Conservation (phyloP, 441 rosid genomes). For the Viola pubescens region DNA sequence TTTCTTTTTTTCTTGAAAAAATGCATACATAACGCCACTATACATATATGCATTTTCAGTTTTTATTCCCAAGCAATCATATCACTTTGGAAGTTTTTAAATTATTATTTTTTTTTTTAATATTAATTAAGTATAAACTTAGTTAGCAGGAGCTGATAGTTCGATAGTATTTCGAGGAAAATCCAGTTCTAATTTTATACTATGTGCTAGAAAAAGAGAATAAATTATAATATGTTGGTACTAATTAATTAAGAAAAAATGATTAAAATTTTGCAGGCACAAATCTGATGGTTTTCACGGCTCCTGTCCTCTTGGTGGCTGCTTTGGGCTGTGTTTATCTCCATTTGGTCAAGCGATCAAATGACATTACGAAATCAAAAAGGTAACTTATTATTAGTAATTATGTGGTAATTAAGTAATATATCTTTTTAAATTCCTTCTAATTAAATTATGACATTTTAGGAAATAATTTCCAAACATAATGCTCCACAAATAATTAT, state of each 20-base stretch:
- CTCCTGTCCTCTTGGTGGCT: slow-evolving; percentile 45
- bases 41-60: not conserved
- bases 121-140: no score
- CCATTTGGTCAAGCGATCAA: slow-evolving; percentile 24
- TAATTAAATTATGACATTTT: no score
- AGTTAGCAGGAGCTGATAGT: no score
- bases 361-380: not conserved
- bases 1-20: not conserved
- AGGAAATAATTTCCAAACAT: no score
- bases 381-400: slow-evolving; percentile 2
- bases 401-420: no score
- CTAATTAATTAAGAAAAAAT: no score
- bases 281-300: slow-evolving; percentile 23
- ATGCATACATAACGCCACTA: not conserved
- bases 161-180: no score
- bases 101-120: not conserved
- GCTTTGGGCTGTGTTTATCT: slow-evolving; percentile 41
- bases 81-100: not conserved
- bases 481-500: no score
- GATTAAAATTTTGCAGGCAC: slow-evolving; percentile 21
- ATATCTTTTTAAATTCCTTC: no score
- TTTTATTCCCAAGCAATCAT: not conserved
- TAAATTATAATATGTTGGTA: not conserved
- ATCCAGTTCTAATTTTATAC: not conserved
- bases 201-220: no score